phyloP scores from a whole-genome alignment of 2,329 filamentous ascomycete genomes.

The Byssoonygena ceratinophila region DNA sequence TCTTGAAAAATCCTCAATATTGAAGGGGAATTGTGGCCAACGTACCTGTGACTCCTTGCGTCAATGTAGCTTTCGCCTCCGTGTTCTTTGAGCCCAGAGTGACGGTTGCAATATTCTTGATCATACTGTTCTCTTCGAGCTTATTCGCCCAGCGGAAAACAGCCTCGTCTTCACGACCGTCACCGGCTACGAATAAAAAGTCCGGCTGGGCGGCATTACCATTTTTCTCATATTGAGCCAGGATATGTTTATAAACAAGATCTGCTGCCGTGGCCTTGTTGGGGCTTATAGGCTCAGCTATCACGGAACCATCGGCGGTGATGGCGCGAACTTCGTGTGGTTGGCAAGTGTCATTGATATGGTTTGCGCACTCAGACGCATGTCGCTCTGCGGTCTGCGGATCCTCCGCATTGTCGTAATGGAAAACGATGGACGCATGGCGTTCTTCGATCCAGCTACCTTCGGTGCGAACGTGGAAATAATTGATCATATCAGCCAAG shows the following conservation, averaged over 20 bases:
- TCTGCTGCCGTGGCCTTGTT: slow-evolving; percentile 77
- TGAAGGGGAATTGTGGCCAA: slow-evolving; percentile 5
- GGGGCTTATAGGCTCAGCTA: slow-evolving; percentile 76
- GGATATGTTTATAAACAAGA: slow-evolving; percentile 57
- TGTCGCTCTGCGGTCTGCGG: slow-evolving; percentile 63
- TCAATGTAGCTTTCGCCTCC: slow-evolving; percentile 72
- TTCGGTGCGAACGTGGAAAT: slow-evolving; percentile 82
- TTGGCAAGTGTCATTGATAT: slow-evolving; percentile 89
- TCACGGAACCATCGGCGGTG: slow-evolving; percentile 64
- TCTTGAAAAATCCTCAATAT: neutral
- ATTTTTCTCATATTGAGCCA: slow-evolving; percentile 44
- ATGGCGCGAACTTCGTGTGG: slow-evolving; percentile 74
- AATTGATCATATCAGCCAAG: slow-evolving; percentile 70
- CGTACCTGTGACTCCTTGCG: slow-evolving; percentile 83
- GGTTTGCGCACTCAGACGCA: slow-evolving; percentile 80
- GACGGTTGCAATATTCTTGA: slow-evolving; percentile 68
- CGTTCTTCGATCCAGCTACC: slow-evolving; percentile 80
- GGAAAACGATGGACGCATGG: slow-evolving; percentile 84
- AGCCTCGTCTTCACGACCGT: slow-evolving; percentile 85
- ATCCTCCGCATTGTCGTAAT: slow-evolving; percentile 75
- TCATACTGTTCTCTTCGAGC: slow-evolving; percentile 48
- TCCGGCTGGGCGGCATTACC: slow-evolving; percentile 46
- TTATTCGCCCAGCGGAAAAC: slow-evolving; percentile 91
- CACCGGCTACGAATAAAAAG: slow-evolving; percentile 81
- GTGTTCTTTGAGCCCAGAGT: slow-evolving; percentile 81